Conservation (phyloP, 1,284 basidiomycete genomes). For the Dichomitus squalens region DNA sequence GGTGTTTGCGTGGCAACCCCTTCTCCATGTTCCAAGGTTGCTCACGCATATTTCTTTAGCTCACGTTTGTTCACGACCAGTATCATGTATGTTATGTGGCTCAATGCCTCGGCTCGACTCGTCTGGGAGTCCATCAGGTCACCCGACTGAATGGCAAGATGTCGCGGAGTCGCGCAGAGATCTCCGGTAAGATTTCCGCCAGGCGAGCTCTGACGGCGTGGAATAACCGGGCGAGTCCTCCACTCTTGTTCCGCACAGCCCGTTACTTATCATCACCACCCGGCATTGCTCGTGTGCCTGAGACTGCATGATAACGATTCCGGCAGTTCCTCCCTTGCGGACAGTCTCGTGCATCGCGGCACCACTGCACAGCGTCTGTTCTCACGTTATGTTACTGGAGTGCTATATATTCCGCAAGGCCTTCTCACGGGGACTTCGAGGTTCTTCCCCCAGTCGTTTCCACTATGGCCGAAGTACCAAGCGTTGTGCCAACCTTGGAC, state of each 20-base stretch:
- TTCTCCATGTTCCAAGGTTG: too few species aligned
- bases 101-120: too few species aligned
- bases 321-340: not conserved
- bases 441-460: conserved; percentile 13
- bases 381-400: not conserved
- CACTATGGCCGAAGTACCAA: conserved; percentile 21
- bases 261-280: not conserved
- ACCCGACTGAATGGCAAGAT: too few species aligned
- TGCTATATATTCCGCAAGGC: conserved; percentile 14
- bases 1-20: too few species aligned
- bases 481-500: conserved; percentile 19
- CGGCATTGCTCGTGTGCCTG: conserved; percentile 15
- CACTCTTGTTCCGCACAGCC: not conserved
- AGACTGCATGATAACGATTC: conserved; percentile 14
- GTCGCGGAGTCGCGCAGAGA: too few species aligned
- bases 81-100: too few species aligned
- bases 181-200: too few species aligned
- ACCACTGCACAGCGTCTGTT: not conserved
- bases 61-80: too few species aligned
- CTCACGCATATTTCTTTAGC: too few species aligned
- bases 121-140: too few species aligned
- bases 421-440: conserved; percentile 7
- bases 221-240: too few species aligned
- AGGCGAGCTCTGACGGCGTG: too few species aligned
- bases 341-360: conserved; percentile 15